Conservation (phyloP, 306 rosid genomes). For the Benincasa hispida region DNA sequence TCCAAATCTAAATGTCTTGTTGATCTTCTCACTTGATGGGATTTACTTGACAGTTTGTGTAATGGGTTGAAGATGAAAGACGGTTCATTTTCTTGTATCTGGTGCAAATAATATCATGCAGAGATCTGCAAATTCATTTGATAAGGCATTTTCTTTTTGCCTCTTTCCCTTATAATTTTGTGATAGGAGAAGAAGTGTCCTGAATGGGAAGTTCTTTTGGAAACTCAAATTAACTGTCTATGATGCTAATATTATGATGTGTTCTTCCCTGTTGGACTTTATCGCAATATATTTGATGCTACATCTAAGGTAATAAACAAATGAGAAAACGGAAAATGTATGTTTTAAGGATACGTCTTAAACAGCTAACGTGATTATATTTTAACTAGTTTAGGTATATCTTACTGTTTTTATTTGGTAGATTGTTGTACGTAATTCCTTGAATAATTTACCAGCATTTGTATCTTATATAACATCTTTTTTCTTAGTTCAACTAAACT, state of each 20-base stretch:
- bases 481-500: too few species aligned
- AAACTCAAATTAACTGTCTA: not conserved
- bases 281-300: not conserved
- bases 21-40: not conserved
- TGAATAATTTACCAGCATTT: too few species aligned
- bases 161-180: not conserved
- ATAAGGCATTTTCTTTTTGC: not conserved
- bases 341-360: too few species aligned
- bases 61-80: not conserved
- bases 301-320: not conserved
- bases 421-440: too few species aligned
- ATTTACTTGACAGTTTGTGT: not conserved
- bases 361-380: too few species aligned
- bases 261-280: not conserved
- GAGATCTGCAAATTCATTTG: slow-evolving; percentile 8
- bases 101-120: slow-evolving; percentile 3
- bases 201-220: not conserved
- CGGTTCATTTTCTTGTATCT: not conserved
- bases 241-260: not conserved
- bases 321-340: too few species aligned
- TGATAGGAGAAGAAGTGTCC: not conserved
- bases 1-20: not conserved
- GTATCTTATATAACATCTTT: too few species aligned
- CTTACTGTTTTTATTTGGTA: too few species aligned
- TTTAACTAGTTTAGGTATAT: too few species aligned